Percentiles rank a stretch among this genome's conserved stretches.
phyloP scores from a whole-genome alignment of 2,329 filamentous ascomycete species.

The Trichophyton rubrum region DNA sequence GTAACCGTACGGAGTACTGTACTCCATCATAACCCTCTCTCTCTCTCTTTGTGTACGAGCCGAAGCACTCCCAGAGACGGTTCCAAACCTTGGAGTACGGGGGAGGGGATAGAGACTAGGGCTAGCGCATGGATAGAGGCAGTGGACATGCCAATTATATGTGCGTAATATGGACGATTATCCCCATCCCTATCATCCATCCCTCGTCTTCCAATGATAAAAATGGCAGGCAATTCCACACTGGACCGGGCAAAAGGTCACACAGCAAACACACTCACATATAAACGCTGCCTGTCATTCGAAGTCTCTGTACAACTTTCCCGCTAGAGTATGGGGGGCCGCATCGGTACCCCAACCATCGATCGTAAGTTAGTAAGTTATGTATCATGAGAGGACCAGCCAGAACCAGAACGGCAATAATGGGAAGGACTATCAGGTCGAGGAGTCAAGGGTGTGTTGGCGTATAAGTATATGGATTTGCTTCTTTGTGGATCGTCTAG shows the following conservation, averaged over 20 bases:
- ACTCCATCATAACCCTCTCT: background rate
- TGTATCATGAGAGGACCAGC: no score
- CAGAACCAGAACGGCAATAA: background rate
- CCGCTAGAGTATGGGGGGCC: background rate
- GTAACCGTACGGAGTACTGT: background rate
- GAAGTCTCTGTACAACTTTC: background rate
- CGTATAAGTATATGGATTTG: background rate
- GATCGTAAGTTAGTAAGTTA: no score
- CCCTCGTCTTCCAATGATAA: no score
- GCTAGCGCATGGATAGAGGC: background rate
- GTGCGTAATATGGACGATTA: background rate
- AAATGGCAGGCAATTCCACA: background rate
- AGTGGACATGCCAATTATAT: background rate
- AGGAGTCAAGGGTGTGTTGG: background rate
- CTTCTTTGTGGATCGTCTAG: constrained; percentile 2
- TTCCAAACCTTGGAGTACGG: background rate
- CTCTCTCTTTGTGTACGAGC: no score
- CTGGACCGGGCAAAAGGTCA: background rate
- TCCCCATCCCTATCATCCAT: background rate
- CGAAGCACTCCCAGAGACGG: background rate
- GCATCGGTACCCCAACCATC: background rate
- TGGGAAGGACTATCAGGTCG: background rate
- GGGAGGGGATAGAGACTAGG: background rate
- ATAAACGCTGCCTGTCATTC: constrained; percentile 3
- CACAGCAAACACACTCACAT: constrained; percentile 2